Base-by-base conservation (phyloP, 345 rosid genomes). In the Noccaea bulbosa region DNA sequence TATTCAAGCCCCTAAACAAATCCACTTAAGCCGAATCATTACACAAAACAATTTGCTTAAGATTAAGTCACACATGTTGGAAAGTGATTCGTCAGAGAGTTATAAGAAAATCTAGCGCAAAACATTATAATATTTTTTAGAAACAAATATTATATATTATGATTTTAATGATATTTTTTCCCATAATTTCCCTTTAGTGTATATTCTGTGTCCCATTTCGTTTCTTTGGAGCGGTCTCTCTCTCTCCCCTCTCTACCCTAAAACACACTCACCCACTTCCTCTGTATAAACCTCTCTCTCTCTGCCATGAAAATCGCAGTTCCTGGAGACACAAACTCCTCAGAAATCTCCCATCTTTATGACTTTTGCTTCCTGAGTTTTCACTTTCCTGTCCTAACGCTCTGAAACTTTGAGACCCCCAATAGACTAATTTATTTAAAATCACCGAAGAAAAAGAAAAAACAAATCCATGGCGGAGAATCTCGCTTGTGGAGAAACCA, bases 401-500 rank as follows among this genome's bases (percentile, higher is more conserved):
- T 61, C 57, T 69, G 70, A 68, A 53, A 48, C 49, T 15, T 34
- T 62, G n/a, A 58, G 46, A 65, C 65, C 58, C 58, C 51, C 58
- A 35, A n/a, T 15, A 70, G 2, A 60, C 50, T 7, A 27, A 27
- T 27, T 27, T 27, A 59, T 32, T 32, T n/a, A 20, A 61, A 11
- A n/a, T 14, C 38, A 47, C 33, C 35, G 24, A 34, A 38, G 8
- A 65, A 3, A 49, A 12, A 16, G n/a, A 6, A 16, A n/a, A 39
- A 82, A 73, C 78, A 51, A 81, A 79, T 47, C 48, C 68, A 76
- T 76, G 80, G 72, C 67, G 8, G 76, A 88, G 62, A 81, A 80
- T 76, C 85, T 85, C 56, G 72, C 79, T 1, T 87, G 92, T 63
- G 69, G 81, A 16, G 96, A 85, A 57, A 85, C 67, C 70, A 71